These are phyloP conservation scores for Actinomucor elegans DNA, from an alignment of 371 early-diverging fungal species.

Conservation along the genomic window DNA sequence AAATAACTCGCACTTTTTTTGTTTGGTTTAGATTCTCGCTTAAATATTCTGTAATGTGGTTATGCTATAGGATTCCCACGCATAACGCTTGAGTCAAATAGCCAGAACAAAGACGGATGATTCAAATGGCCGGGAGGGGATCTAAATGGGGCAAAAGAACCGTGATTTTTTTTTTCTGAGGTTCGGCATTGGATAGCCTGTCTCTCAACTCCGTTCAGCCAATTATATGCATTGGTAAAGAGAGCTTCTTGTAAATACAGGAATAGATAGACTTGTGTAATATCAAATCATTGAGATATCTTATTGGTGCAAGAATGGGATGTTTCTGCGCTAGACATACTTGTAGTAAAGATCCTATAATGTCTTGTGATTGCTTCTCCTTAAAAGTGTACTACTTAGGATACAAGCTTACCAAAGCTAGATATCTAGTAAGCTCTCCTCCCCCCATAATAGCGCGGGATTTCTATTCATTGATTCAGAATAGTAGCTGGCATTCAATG, in stretches of 20 bases:
- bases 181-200: too few relatives aligned
- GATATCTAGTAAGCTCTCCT: background rate
- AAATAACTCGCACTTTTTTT: background rate
- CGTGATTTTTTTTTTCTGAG: background rate
- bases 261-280: background rate
- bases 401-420: background rate
- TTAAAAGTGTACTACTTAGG: too few relatives aligned
- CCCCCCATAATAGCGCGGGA: background rate
- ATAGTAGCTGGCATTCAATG: background rate
- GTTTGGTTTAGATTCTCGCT: background rate
- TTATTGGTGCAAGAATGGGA: background rate
- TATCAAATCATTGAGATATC: background rate
- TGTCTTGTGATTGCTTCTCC: too few relatives aligned
- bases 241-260: background rate
- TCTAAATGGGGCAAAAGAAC: background rate
- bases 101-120: background rate
- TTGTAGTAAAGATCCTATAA: too few relatives aligned
- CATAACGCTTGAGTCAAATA: background rate
- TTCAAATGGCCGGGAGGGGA: slow-evolving; percentile 2
- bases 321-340: too few relatives aligned
- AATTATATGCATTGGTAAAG: background rate
- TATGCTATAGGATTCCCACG: background rate
- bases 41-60: background rate
- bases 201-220: background rate
- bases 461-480: background rate